Evolutionary conservation across 495 filamentous ascomycete species (phyloP).

Genomic region (Hypoxylon lienhwacheense): DNA sequence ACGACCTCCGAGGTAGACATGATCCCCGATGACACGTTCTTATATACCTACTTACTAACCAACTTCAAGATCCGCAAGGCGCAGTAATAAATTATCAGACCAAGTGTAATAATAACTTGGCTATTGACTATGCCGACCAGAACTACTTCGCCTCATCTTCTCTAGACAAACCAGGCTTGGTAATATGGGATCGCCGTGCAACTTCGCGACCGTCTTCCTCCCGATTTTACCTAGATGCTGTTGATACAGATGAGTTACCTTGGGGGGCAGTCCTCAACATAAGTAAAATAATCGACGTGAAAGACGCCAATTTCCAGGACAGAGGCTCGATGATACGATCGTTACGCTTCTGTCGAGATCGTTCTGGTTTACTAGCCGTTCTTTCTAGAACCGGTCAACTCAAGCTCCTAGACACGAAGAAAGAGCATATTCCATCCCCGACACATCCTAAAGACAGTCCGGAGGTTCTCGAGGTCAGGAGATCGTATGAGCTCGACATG

Average conservation of each 20-base stretch:
- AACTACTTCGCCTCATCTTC: slow-evolving; percentile 95
- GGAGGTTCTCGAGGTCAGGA: slow-evolving; percentile 55
- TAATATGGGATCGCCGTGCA: slow-evolving; percentile 86
- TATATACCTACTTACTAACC: slow-evolving; percentile 9
- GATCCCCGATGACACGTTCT: not conserved
- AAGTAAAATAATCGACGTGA: slow-evolving; percentile 60
- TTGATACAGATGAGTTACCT: slow-evolving; percentile 52
- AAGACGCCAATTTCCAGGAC: slow-evolving; percentile 48
- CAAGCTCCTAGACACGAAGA: slow-evolving; percentile 69
- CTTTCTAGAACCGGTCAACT: slow-evolving; percentile 79
- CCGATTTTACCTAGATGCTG: slow-evolving; percentile 48
- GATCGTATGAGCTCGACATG: slow-evolving; percentile 57
- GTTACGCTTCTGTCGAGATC: slow-evolving; percentile 76
- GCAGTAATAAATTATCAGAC: slow-evolving; percentile 65
- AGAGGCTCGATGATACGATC: slow-evolving; percentile 67
- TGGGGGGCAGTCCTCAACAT: slow-evolving; percentile 68
- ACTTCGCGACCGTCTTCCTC: slow-evolving; percentile 52
- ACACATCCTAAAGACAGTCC: slow-evolving; percentile 46
- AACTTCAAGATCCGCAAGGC: slow-evolving; percentile 53
- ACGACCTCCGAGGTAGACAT: slow-evolving; percentile 78
- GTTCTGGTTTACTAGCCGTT: slow-evolving; percentile 71
- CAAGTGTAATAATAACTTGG: slow-evolving; percentile 83
- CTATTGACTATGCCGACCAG: slow-evolving; percentile 85
- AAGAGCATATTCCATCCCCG: slow-evolving; percentile 55
- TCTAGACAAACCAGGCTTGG: slow-evolving; percentile 67